phyloP scores from a whole-genome alignment of 768 basidiomycete genomes.

The Multifurca ochricompacta region DNA sequence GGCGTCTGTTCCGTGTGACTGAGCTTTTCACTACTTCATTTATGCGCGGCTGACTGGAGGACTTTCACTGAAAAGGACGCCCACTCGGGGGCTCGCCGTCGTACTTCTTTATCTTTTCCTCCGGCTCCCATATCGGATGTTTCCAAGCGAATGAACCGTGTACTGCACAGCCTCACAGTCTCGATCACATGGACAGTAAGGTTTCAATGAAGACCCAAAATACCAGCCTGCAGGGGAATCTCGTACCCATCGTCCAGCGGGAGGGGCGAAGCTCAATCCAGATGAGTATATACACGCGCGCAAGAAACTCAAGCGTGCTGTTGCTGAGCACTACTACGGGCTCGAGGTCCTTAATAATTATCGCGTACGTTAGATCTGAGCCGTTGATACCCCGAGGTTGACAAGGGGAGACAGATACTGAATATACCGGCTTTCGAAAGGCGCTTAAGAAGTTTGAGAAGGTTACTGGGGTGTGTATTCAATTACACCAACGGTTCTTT shows the following conservation, averaged over 20 bases:
- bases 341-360: constrained; percentile 87
- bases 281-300: constrained; percentile 82
- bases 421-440: constrained; percentile 90
- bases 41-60: not conserved
- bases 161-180: not conserved
- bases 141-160: not conserved
- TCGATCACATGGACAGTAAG: not conserved
- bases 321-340: constrained; percentile 74
- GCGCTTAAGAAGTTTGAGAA: constrained; percentile 84
- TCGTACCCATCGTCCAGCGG: not conserved
- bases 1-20: constrained; percentile 12
- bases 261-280: constrained; percentile 37
- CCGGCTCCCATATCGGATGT: not conserved
- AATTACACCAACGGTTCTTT: not conserved
- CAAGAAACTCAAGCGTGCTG: constrained; percentile 75
- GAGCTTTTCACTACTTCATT: not conserved
- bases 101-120: not conserved
- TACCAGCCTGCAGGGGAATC: constrained; percentile 1
- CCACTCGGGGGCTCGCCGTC: constrained; percentile 1
- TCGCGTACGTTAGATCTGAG: constrained; percentile 40
- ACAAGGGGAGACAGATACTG: constrained; percentile 45
- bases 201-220: not conserved
- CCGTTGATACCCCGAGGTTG: constrained; percentile 8
- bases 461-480: constrained; percentile 46
- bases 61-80: not conserved